These are phyloP conservation scores for Solanum chacoense DNA, from an alignment of 305 asterid genomes.

Conservation along the genomic window DNA sequence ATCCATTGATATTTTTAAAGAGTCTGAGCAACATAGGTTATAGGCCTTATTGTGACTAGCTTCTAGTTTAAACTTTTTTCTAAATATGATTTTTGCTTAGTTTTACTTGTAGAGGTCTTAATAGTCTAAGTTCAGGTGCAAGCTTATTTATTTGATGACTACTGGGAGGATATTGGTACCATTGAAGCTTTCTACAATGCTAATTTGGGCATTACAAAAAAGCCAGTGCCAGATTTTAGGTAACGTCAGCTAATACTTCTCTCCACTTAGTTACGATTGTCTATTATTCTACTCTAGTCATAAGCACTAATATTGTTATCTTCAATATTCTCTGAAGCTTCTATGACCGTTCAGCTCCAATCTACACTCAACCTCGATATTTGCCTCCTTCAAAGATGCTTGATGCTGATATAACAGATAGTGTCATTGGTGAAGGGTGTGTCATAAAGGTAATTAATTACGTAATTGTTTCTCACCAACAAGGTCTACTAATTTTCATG, in stretches of 20 bases:
- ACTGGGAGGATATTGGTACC: conserved; percentile 98
- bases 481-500: background rate
- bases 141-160: conserved; percentile 85
- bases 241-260: conserved; percentile 1
- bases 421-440: conserved; percentile 93
- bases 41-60: background rate
- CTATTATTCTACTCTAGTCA: background rate
- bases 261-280: conserved; percentile 16
- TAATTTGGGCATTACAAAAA: conserved; percentile 80
- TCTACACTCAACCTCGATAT: conserved; percentile 87
- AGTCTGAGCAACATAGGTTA: background rate
- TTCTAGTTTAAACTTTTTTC: background rate
- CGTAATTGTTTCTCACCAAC: background rate
- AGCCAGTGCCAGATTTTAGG: conserved; percentile 96
- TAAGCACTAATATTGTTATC: background rate
- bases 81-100: background rate
- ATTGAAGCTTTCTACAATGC: conserved; percentile 97
- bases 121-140: conserved; percentile 43
- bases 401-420: conserved; percentile 85
- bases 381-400: conserved; percentile 95
- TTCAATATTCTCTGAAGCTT: conserved; percentile 44
- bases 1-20: background rate
- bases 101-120: background rate
- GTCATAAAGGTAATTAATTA: conserved; percentile 57
- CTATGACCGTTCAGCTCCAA: conserved; percentile 90